phyloP scores from a whole-genome alignment of 768 basidiomycete species.

The Suillus americanus region DNA sequence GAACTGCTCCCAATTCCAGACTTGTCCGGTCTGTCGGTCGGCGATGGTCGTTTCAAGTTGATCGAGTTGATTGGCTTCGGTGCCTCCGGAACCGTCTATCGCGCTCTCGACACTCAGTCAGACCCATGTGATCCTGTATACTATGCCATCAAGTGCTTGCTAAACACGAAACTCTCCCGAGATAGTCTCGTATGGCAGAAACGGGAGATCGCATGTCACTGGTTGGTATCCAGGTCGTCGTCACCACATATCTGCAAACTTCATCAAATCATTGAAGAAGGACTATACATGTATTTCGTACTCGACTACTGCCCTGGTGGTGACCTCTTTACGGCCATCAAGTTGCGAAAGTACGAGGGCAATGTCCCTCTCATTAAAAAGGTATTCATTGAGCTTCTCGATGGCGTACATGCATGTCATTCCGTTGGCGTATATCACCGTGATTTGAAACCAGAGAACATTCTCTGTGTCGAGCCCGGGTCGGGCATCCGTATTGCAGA shows the following conservation, averaged over 20 bases:
- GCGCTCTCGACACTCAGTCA: conserved; percentile 53
- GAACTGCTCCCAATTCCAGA: conserved; percentile 37
- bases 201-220: conserved; percentile 65
- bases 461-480: conserved; percentile 59
- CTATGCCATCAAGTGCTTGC: conserved; percentile 78
- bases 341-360: conserved; percentile 48
- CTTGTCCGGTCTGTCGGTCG: conserved; percentile 50
- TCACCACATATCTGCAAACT: conserved; percentile 65
- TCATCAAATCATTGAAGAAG: conserved; percentile 61
- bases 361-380: conserved; percentile 62
- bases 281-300: conserved; percentile 63
- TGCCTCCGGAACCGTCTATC: conserved; percentile 76
- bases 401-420: conserved; percentile 77
- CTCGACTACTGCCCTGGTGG: conserved; percentile 58
- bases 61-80: conserved; percentile 67
- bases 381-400: conserved; percentile 74
- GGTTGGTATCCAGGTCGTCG: conserved; percentile 45
- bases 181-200: conserved; percentile 58
- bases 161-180: conserved; percentile 51
- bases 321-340: conserved; percentile 72
- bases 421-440: conserved; percentile 72
- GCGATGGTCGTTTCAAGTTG: conserved; percentile 60
- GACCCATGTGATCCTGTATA: conserved; percentile 38
- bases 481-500: conserved; percentile 63
- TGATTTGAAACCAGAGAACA: conserved; percentile 86